Evolutionary conservation across 805 yeast genomes (phyloP).

Genomic region (Yarrowia yakushimensis): DNA sequence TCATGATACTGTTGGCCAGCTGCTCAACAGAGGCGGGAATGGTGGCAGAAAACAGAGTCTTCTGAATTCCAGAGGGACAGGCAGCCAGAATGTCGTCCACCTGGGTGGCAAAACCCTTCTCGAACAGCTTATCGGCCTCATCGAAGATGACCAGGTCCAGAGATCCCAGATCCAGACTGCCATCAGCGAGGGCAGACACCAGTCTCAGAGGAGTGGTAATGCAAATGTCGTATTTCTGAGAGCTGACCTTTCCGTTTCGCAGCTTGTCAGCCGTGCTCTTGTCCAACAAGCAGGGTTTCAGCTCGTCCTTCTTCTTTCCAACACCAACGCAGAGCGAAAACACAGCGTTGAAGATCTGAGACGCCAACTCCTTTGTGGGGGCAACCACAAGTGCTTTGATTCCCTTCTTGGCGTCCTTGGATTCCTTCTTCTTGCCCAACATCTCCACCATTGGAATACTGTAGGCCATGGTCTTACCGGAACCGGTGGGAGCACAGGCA

Average conservation of each 20-base stretch:
- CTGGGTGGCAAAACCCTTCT: constrained; percentile 82
- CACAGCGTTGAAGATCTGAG: constrained; percentile 74
- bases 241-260: constrained; percentile 48
- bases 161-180: constrained; percentile 53
- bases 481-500: constrained; percentile 97
- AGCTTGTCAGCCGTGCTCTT: constrained; percentile 58
- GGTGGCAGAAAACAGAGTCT: constrained; percentile 90
- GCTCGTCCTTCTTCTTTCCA: constrained; percentile 41
- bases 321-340: constrained; percentile 42
- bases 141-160: constrained; percentile 83
- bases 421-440: constrained; percentile 33
- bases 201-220: constrained; percentile 87
- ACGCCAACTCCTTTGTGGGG: constrained; percentile 92
- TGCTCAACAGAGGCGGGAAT: constrained; percentile 91
- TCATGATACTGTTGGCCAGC: constrained; percentile 79
- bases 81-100: constrained; percentile 76
- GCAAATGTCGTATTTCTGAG: constrained; percentile 61
- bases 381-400: constrained; percentile 77
- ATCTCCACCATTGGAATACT: constrained; percentile 74
- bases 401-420: constrained; percentile 43
- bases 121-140: constrained; percentile 94
- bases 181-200: constrained; percentile 68
- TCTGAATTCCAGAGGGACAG: constrained; percentile 50
- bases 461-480: constrained; percentile 94
- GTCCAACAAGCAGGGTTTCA: constrained; percentile 57